Percentiles rank a stretch among this genome's conserved stretches.
Conservation (phyloP, 2,329 filamentous ascomycete genomes). For the Fusarium sulawesiense region DNA sequence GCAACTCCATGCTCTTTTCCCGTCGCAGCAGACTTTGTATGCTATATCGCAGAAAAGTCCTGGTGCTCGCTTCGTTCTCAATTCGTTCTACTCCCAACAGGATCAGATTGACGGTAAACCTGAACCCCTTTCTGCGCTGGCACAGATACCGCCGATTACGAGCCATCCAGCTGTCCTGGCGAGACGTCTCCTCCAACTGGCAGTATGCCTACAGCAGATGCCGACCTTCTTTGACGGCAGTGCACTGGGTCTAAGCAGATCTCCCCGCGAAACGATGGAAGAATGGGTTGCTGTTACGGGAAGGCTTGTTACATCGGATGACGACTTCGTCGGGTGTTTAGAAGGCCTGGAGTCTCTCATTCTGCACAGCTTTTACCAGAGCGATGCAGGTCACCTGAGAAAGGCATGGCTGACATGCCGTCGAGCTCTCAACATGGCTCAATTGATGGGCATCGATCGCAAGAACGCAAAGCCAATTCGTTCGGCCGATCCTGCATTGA, state of each 20-base stretch:
- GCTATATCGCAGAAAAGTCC: constrained; percentile 42
- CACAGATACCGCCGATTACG: constrained; percentile 51
- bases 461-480: constrained; percentile 50
- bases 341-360: constrained; percentile 66
- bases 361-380: constrained; percentile 61
- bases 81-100: constrained; percentile 44
- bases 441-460: constrained; percentile 62
- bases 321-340: constrained; percentile 62
- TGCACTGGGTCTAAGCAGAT: constrained; percentile 41
- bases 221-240: constrained; percentile 48
- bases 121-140: constrained; percentile 45
- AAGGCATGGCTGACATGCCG: constrained; percentile 65
- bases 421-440: constrained; percentile 61
- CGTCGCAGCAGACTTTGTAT: constrained; percentile 36
- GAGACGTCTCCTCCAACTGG: constrained; percentile 59
- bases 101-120: constrained; percentile 50
- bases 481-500: constrained; percentile 51
- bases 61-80: constrained; percentile 44
- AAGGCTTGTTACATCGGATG: constrained; percentile 60
- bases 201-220: constrained; percentile 60
- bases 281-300: constrained; percentile 50
- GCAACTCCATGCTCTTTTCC: constrained; percentile 41
- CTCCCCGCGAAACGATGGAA: constrained; percentile 36
- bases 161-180: constrained; percentile 62
- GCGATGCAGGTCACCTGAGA: constrained; percentile 65